These are phyloP conservation scores for Thuidium tamariscinum DNA, from an alignment of 225 moss, liverwort and hornwort genomes.

Conservation along the genomic window DNA sequence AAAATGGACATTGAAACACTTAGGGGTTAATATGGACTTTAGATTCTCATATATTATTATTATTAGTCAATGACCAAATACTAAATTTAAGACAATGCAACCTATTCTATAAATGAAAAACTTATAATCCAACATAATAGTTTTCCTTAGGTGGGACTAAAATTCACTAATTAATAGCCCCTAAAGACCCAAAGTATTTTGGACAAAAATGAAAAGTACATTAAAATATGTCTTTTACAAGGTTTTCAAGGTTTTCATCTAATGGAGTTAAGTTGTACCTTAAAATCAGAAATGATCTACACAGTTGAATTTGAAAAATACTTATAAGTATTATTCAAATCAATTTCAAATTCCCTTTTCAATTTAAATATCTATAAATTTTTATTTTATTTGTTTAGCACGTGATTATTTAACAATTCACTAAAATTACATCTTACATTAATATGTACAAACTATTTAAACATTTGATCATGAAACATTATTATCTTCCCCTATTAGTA, in stretches of 20 bases:
- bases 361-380: background rate
- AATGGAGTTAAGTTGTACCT: rapidly evolving
- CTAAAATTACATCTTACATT: background rate
- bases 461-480: background rate
- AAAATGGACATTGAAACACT: too few species aligned
- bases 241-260: rapidly evolving
- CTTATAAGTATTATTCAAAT: background rate
- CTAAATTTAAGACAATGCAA: background rate
- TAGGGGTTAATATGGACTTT: too few species aligned
- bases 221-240: background rate
- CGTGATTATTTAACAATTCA: too few species aligned
- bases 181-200: too few species aligned
- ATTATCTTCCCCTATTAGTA: background rate
- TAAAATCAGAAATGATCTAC: background rate
- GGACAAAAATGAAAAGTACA: rapidly evolving
- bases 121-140: background rate
- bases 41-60: too few species aligned
- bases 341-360: background rate
- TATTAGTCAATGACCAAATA: background rate
- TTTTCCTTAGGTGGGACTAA: too few species aligned
- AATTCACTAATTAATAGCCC: background rate
- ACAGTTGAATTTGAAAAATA: background rate
- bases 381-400: background rate
- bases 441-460: background rate
- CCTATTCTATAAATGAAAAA: background rate